These are phyloP conservation scores for Ambrosiella beaveri DNA, from an alignment of 2,329 filamentous ascomycete species.

Conservation along the genomic window DNA sequence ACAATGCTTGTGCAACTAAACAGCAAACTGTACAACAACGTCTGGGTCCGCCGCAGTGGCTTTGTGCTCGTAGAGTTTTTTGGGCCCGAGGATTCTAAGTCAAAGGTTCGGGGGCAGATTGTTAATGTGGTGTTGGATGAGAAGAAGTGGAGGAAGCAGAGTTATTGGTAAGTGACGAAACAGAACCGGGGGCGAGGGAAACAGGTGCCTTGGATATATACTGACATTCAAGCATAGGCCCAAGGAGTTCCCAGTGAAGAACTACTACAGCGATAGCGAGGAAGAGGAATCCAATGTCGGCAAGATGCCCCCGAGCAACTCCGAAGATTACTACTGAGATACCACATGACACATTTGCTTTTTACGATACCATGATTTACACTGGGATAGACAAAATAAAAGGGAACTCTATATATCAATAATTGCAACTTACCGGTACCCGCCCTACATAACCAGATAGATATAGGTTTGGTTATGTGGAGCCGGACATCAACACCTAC, in stretches of 20 bases:
- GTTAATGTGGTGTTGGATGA: slow-evolving; percentile 85
- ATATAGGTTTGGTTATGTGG: no score
- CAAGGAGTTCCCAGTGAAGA: slow-evolving; percentile 52
- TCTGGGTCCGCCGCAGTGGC: slow-evolving; percentile 82
- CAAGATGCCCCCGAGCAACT: slow-evolving; percentile 68
- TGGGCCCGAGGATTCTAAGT: slow-evolving; percentile 46
- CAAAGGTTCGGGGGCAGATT: slow-evolving; percentile 75
- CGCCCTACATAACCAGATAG: background rate
- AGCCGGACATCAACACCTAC: no score
- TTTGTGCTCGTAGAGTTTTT: slow-evolving; percentile 67
- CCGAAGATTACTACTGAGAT: slow-evolving; percentile 44
- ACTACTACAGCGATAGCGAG: slow-evolving; percentile 19
- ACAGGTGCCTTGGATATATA: background rate
- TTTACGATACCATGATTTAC: slow-evolving; percentile 17
- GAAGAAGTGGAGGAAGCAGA: slow-evolving; percentile 75
- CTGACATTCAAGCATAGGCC: slow-evolving; percentile 24
- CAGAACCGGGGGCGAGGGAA: background rate
- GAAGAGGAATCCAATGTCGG: slow-evolving; percentile 67
- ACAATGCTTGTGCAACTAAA: slow-evolving; percentile 64
- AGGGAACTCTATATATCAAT: slow-evolving; percentile 11
- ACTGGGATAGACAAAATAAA: slow-evolving; percentile 6
- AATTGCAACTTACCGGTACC: background rate
- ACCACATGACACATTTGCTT: slow-evolving; percentile 14
- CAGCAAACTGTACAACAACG: slow-evolving; percentile 70
- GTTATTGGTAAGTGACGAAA: slow-evolving; percentile 51